A percentile compares a stretch with the other conserved stretches of the same genome.
These are phyloP conservation scores for Coffea eugenioides DNA, from an alignment of 257 asterid genomes.

Conservation along the genomic window DNA sequence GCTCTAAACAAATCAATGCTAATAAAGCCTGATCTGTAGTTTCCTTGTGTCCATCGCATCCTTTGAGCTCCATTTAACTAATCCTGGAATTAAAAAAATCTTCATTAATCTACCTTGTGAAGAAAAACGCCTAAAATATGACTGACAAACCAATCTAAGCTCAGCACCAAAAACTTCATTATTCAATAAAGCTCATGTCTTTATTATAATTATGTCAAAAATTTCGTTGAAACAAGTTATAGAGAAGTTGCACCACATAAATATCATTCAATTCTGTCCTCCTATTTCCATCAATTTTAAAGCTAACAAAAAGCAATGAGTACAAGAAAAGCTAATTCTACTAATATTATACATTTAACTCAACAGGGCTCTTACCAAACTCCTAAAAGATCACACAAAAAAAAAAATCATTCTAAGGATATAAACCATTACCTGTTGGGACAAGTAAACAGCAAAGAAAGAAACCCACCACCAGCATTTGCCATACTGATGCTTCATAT, in stretches of 20 bases:
- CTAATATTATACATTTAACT: neutral
- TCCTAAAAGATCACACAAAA: neutral
- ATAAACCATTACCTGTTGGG: conserved; percentile 66
- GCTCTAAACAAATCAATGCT: too few species aligned
- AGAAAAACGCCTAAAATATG: neutral
- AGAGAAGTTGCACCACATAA: neutral
- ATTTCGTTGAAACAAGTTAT: conserved; percentile 4
- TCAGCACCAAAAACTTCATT: neutral
- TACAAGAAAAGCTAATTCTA: neutral
- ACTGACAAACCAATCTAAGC: neutral
- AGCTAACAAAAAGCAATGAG: neutral
- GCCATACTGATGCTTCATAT: conserved; percentile 63
- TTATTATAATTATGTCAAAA: too few species aligned
- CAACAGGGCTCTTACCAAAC: neutral
- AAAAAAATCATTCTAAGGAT: neutral
- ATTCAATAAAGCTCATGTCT: neutral
- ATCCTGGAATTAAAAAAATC: neutral
- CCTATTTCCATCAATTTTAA: neutral
- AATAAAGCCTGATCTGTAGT: neutral
- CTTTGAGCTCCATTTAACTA: neutral
- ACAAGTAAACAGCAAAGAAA: conserved; percentile 66
- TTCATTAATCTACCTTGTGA: neutral
- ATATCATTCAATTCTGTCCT: neutral
- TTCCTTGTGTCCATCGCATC: neutral
- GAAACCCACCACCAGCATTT: conserved; percentile 93